These are phyloP conservation scores for Bretschneidera sinensis DNA, from an alignment of 345 rosid genomes.

Conservation along the genomic window DNA sequence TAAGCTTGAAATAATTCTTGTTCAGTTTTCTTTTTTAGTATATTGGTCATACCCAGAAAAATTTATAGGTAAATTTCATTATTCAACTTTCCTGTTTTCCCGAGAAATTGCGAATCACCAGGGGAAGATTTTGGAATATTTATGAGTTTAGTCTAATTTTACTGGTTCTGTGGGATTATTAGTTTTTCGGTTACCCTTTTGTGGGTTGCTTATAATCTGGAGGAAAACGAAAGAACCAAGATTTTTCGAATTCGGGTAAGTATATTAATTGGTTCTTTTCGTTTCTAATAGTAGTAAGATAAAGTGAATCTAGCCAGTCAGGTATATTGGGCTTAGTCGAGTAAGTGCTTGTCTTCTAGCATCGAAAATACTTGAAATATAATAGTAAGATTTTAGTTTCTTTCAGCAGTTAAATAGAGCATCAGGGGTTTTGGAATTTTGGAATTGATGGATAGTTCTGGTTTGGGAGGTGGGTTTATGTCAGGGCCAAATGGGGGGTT, in stretches of 20 bases:
- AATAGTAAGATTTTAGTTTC: neutral
- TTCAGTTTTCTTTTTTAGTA: neutral
- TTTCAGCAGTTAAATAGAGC: neutral
- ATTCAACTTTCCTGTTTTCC: neutral
- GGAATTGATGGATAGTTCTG: slow-evolving; percentile 37
- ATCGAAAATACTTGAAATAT: neutral
- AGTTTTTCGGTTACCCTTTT: slow-evolving; percentile 3
- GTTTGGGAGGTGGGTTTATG: slow-evolving; percentile 39
- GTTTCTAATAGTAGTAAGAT: slow-evolving; percentile 10
- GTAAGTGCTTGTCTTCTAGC: slow-evolving; percentile 5
- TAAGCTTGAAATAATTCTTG: slow-evolving; percentile 2
- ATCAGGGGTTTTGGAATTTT: slow-evolving; percentile 13
- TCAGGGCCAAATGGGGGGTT: slow-evolving; percentile 35
- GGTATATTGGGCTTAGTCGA: neutral
- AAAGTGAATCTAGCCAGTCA: neutral
- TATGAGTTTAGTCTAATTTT: neutral
- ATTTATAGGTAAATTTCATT: neutral
- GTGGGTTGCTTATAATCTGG: slow-evolving; percentile 6
- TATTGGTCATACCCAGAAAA: neutral
- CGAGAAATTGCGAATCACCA: neutral
- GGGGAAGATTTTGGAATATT: neutral
- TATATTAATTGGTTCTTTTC: slow-evolving; percentile 4
- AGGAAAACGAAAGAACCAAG: slow-evolving; percentile 2
- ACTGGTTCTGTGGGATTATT: neutral
- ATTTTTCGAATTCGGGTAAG: neutral